Evolutionary conservation across 768 basidiomycete genomes (phyloP).

Genomic region (Mrakia gelida): DNA sequence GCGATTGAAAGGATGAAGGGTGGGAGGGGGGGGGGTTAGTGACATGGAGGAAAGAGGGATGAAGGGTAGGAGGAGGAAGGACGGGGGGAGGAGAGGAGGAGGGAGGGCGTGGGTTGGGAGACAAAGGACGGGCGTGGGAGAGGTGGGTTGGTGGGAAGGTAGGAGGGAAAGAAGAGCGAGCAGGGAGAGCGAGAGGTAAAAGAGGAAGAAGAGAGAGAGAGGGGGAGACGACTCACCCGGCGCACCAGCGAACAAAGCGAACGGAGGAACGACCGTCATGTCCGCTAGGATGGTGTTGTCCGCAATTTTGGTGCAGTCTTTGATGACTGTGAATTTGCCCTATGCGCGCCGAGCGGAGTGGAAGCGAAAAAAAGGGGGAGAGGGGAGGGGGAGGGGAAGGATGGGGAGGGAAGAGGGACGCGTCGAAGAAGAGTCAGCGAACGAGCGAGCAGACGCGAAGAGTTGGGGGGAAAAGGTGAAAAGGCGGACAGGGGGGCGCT

Average conservation of each 20-base stretch:
- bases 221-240: slow-evolving; percentile 58
- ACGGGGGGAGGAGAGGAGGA: background rate
- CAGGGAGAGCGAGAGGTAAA: background rate
- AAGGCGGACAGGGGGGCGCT: slow-evolving; percentile 19
- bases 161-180: background rate
- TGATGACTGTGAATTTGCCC: slow-evolving; percentile 96
- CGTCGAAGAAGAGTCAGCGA: background rate
- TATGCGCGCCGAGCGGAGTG: slow-evolving; percentile 40
- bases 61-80: no score
- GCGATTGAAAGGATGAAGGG: background rate
- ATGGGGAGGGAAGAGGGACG: background rate
- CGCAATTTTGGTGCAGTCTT: slow-evolving; percentile 85
- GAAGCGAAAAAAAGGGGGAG: background rate
- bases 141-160: slow-evolving; percentile 10
- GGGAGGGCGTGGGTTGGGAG: background rate
- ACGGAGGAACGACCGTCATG: slow-evolving; percentile 84
- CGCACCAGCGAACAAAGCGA: slow-evolving; percentile 78
- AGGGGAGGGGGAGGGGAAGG: background rate
- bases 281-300: slow-evolving; percentile 87
- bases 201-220: background rate
- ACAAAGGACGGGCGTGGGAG: background rate
- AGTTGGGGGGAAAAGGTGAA: background rate
- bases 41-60: background rate
- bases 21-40: background rate
- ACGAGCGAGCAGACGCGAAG: background rate